Evolutionary conservation across 305 asterid genomes (phyloP).

Genomic region (Rubia peregrina): DNA sequence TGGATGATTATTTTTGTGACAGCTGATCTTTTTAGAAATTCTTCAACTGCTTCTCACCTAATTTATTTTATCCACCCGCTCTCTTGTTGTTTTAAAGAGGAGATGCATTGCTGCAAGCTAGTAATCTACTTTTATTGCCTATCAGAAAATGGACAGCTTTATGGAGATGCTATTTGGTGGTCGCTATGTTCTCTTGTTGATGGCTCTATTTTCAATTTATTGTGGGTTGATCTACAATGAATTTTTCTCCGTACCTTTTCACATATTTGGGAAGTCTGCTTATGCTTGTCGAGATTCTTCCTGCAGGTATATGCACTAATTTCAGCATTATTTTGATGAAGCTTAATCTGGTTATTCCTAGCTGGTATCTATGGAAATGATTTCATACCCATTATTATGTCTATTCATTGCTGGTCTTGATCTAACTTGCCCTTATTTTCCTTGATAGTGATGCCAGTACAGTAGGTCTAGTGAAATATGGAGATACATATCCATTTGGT

Average conservation of each 20-base stretch:
- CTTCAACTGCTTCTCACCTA: not conserved
- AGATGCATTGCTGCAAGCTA: not conserved
- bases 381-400: not conserved
- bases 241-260: slow-evolving; percentile 95
- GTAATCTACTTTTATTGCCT: slow-evolving; percentile 18
- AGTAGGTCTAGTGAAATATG: slow-evolving; percentile 63
- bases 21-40: not conserved
- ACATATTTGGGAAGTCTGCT: slow-evolving; percentile 94
- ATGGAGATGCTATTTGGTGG: slow-evolving; percentile 99
- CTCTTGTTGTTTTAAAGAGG: not conserved
- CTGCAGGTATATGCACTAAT: slow-evolving; percentile 64
- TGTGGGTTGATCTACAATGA: slow-evolving; percentile 98
- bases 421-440: slow-evolving; percentile 19
- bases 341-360: not conserved
- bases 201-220: slow-evolving; percentile 91
- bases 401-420: not conserved
- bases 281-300: slow-evolving; percentile 75
- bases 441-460: slow-evolving; percentile 62
- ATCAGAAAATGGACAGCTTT: slow-evolving; percentile 98
- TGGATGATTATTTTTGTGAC: not conserved
- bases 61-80: not conserved
- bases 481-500: slow-evolving; percentile 88
- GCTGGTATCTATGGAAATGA: slow-evolving; percentile 2
- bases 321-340: not conserved
- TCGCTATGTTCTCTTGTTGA: slow-evolving; percentile 83